These are phyloP conservation scores for Actinidia chinensis DNA, from an alignment of 179 eudicot species.

Conservation along the genomic window DNA sequence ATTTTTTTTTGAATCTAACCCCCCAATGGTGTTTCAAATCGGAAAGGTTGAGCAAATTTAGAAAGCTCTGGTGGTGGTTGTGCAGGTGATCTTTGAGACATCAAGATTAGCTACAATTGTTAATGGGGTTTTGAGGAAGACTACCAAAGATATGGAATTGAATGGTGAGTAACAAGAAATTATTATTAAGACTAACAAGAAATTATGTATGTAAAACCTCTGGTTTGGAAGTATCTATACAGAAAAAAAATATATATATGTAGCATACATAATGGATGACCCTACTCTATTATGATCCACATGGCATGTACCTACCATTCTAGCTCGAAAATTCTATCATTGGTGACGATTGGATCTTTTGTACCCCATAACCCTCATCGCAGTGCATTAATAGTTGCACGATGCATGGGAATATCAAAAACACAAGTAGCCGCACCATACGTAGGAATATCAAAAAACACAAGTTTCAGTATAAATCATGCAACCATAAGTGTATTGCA, in stretches of 20 bases:
- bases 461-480: too few species aligned
- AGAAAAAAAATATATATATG: neutral
- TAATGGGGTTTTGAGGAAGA: conserved; percentile 91
- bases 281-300: conserved; percentile 65
- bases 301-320: conserved; percentile 63
- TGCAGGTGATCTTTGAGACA: conserved; percentile 88
- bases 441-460: too few species aligned
- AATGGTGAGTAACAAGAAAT: conserved; percentile 57
- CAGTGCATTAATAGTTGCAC: too few species aligned
- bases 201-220: neutral
- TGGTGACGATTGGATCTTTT: neutral
- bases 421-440: too few species aligned
- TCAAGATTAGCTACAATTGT: conserved; percentile 92
- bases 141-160: conserved; percentile 88
- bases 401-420: too few species aligned
- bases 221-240: neutral
- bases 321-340: conserved; percentile 52
- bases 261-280: conserved; percentile 17
- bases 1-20: too few species aligned
- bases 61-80: neutral
- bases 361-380: too few species aligned
- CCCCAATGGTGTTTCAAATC: neutral
- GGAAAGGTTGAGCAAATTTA: neutral
- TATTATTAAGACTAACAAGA: neutral
- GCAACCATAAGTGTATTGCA: too few species aligned